phyloP scores from a whole-genome alignment of 306 rosid genomes.

The Gynostemma pentaphyllum region DNA sequence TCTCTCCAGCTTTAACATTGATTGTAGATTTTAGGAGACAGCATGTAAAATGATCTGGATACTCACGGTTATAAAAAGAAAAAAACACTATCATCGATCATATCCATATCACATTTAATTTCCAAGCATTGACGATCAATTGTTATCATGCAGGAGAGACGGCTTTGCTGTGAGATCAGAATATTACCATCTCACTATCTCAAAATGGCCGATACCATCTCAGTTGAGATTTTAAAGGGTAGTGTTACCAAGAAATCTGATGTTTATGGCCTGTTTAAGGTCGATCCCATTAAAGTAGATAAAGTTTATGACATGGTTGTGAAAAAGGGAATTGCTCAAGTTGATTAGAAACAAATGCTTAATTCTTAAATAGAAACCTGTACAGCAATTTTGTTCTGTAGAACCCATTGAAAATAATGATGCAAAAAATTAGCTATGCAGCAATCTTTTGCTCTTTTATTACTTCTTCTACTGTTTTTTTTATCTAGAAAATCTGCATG shows the following conservation, averaged over 20 bases:
- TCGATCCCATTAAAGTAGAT: conserved; percentile 65
- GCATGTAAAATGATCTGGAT: too few relatives aligned
- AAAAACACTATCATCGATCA: too few relatives aligned
- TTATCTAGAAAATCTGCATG: neutral
- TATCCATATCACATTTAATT: too few relatives aligned
- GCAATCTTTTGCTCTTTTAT: neutral
- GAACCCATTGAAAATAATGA: neutral
- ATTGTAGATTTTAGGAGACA: neutral
- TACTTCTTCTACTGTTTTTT: neutral
- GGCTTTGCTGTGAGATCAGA: conserved; percentile 58
- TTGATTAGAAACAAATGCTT: conserved; percentile 6
- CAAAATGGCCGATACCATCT: conserved; percentile 43
- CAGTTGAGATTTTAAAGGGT: conserved; percentile 46
- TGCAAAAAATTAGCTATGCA: neutral
- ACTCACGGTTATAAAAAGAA: too few relatives aligned
- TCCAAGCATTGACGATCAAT: too few relatives aligned
- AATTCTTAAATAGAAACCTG: neutral
- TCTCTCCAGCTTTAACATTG: neutral
- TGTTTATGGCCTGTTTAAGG: conserved; percentile 50
- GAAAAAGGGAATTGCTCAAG: conserved; percentile 34
- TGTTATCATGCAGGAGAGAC: conserved; percentile 44
- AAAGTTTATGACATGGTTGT: conserved; percentile 63
- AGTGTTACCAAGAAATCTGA: conserved; percentile 49
- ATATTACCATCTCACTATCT: conserved; percentile 67
- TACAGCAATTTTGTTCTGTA: neutral